Evolutionary conservation across 805 yeast genomes (phyloP).

Genomic region (Citeromyces matritensis): DNA sequence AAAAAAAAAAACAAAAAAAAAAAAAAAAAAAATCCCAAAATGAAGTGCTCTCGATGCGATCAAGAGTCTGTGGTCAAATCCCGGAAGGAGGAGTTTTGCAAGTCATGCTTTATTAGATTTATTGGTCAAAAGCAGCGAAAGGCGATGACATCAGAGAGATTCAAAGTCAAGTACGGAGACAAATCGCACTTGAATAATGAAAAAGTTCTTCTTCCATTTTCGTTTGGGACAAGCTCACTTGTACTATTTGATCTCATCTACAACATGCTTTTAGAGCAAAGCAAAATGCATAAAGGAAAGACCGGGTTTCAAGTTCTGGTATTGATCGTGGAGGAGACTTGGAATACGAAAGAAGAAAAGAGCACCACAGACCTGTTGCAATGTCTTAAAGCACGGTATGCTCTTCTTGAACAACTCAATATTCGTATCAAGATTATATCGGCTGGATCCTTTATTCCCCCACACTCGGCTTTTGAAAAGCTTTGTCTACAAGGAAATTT

Average conservation of each 20-base stretch:
- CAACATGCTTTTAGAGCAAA: conserved; percentile 48
- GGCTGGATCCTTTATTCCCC: conserved; percentile 21
- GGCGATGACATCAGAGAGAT: conserved; percentile 57
- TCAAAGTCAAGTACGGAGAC: conserved; percentile 50
- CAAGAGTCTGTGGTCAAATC: conserved; percentile 26
- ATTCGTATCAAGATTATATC: conserved; percentile 25
- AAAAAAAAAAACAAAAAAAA: too few relatives aligned
- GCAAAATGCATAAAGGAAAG: conserved; percentile 40
- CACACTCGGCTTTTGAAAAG: conserved; percentile 13
- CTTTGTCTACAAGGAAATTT: conserved; percentile 18
- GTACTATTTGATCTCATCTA: conserved; percentile 54
- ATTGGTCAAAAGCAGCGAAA: conserved; percentile 70
- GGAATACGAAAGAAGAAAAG: conserved; percentile 5
- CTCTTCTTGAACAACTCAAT: conserved; percentile 5
- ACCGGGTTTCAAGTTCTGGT: conserved; percentile 53
- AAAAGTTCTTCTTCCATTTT: conserved; percentile 41
- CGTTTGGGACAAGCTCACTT: conserved; percentile 55
- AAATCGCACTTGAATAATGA: conserved; percentile 15
- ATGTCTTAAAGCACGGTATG: conserved; percentile 5
- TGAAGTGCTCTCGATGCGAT: conserved; percentile 35
- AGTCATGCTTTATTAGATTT: conserved; percentile 54
- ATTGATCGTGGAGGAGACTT: conserved; percentile 27
- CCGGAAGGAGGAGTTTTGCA: conserved; percentile 54
- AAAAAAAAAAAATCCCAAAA: too few relatives aligned
- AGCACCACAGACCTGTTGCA: conserved; percentile 2